phyloP scores from a whole-genome alignment of 352 stramenopile genomes.

The Phytopythium montanum region DNA sequence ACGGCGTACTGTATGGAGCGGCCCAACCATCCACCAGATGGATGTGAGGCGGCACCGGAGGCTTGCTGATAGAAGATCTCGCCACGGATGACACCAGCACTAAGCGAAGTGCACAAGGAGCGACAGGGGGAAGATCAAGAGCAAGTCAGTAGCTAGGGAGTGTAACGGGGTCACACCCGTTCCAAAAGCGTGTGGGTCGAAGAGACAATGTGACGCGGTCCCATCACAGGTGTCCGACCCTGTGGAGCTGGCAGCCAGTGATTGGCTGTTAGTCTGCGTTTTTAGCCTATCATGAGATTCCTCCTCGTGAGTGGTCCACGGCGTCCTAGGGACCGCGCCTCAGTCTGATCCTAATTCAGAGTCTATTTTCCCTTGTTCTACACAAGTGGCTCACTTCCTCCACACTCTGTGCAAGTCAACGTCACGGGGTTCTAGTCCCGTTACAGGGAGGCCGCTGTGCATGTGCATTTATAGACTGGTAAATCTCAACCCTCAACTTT shows the following conservation, averaged over 20 bases:
- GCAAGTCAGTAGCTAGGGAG: no score
- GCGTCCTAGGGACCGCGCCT: background rate
- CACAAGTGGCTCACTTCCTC: background rate
- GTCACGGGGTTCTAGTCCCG: no score
- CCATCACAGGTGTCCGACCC: background rate
- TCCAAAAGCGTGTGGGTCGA: slow-evolving; percentile 7
- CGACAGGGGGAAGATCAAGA: no score
- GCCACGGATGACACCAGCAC: no score
- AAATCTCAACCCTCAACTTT: no score
- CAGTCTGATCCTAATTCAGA: background rate
- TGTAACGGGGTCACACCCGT: slow-evolving; percentile 8
- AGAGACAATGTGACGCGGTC: background rate
- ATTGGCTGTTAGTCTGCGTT: background rate
- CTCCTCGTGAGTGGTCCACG: background rate
- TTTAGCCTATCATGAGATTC: background rate
- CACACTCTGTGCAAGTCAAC: background rate
- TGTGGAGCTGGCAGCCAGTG: background rate
- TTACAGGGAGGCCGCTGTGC: no score
- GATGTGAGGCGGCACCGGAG: no score
- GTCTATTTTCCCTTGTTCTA: slow-evolving; percentile 7
- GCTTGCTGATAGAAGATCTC: no score
- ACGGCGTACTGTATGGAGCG: no score
- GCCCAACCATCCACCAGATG: no score
- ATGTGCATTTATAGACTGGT: no score
- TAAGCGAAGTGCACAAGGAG: no score